A percentile compares a stretch with the other conserved stretches of the same genome.
Evolutionary conservation across 192 early-diverging fungal species (phyloP).

Genomic region (Coemansia sp.): DNA sequence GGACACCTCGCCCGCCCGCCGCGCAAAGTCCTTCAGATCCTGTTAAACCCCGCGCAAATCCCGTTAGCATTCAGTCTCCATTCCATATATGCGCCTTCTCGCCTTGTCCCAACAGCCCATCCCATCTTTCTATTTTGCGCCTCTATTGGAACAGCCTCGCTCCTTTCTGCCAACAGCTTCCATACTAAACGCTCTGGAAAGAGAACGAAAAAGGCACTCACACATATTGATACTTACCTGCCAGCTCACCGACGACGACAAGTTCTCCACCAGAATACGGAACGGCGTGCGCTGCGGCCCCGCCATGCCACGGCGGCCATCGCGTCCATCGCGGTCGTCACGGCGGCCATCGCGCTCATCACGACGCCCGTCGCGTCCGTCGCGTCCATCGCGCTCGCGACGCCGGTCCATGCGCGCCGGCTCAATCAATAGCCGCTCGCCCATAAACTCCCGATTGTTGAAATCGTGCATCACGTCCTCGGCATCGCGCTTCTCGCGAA

Average conservation of each 20-base stretch:
- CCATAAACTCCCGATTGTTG: constrained; percentile 78
- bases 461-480: constrained; percentile 85
- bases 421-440: constrained; percentile 84
- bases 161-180: not conserved
- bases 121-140: not conserved
- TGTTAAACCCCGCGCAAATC: constrained; percentile 34
- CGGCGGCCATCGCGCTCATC: constrained; percentile 44
- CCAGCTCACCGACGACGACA: constrained; percentile 81
- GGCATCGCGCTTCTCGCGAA: constrained; percentile 81
- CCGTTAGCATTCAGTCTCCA: not conserved
- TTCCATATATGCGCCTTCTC: not conserved
- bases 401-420: constrained; percentile 67
- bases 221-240: constrained; percentile 54
- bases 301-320: constrained; percentile 36
- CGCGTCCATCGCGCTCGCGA: constrained; percentile 46
- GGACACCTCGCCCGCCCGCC: constrained; percentile 90
- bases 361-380: constrained; percentile 33
- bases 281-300: constrained; percentile 60
- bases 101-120: not conserved
- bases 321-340: constrained; percentile 45
- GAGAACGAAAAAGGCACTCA: not conserved
- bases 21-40: constrained; percentile 96
- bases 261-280: constrained; percentile 76
- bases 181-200: not conserved
- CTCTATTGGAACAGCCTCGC: not conserved